phyloP scores from a whole-genome alignment of 2,329 filamentous ascomycete genomes.

The Fusarium falciforme region DNA sequence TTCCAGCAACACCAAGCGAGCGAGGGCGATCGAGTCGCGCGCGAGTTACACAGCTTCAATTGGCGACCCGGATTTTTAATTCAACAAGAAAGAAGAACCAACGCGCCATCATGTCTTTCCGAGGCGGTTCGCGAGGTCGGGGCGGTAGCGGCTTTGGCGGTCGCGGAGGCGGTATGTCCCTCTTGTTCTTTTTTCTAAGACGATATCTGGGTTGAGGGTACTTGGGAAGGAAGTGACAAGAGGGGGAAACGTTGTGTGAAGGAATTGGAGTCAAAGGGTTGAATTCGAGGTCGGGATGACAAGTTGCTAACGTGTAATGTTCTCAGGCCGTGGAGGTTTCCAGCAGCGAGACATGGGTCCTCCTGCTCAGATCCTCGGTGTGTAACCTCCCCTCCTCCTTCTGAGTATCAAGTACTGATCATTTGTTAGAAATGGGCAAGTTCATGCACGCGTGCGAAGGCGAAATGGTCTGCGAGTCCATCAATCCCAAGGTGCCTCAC shows the following conservation, averaged over 20 bases:
- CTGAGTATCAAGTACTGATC: constrained; percentile 6
- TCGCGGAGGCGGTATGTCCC: constrained; percentile 51
- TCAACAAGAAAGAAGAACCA: background rate
- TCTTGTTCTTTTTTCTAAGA: background rate
- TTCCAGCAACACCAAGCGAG: constrained; percentile 11
- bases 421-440: constrained; percentile 81
- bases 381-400: constrained; percentile 10
- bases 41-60: constrained; percentile 10
- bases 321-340: constrained; percentile 52
- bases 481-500: constrained; percentile 95
- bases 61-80: constrained; percentile 1
- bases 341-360: constrained; percentile 55
- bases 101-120: constrained; percentile 51
- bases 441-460: constrained; percentile 97
- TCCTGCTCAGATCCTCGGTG: constrained; percentile 53
- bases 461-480: constrained; percentile 96
- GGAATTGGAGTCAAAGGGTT: background rate
- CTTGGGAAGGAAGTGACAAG: background rate
- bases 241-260: background rate
- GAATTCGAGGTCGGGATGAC: background rate
- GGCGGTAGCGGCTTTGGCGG: constrained; percentile 50
- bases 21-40: constrained; percentile 11
- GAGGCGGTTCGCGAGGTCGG: constrained; percentile 51
- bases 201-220: background rate
- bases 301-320: constrained; percentile 25